Evolutionary conservation across 2,329 filamentous ascomycete species (phyloP).

Genomic region (Aspergillus neotritici): DNA sequence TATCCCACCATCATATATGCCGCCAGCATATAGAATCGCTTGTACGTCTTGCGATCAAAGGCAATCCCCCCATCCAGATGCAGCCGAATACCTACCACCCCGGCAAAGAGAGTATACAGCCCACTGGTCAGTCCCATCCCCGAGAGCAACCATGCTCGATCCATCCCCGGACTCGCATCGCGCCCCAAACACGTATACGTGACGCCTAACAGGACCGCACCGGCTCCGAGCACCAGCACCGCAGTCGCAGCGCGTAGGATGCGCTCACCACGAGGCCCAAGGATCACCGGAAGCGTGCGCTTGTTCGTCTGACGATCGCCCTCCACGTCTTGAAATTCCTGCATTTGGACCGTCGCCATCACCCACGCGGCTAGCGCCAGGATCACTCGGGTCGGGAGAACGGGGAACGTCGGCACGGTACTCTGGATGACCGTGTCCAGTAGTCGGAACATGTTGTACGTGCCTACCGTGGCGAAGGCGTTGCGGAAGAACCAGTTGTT

Average conservation of each 20-base stretch:
- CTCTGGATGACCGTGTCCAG: constrained; percentile 1
- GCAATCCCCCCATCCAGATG: neutral
- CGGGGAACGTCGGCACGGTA: neutral
- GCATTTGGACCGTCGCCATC: constrained; percentile 5
- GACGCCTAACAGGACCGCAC: neutral
- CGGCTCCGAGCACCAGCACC: neutral
- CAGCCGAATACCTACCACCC: neutral
- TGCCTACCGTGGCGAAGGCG: constrained; percentile 4
- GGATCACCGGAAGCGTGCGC: constrained; percentile 5
- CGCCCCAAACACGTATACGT: neutral
- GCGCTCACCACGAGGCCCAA: neutral
- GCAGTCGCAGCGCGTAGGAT: neutral
- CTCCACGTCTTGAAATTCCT: constrained; percentile 12
- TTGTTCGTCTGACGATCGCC: constrained; percentile 3
- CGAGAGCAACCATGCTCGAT: neutral
- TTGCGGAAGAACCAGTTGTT: constrained; percentile 9
- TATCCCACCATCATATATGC: constrained; percentile 6
- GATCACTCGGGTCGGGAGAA: neutral
- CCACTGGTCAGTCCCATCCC: neutral
- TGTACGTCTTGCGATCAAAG: constrained; percentile 5
- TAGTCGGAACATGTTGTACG: constrained; percentile 6
- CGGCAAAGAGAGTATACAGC: neutral
- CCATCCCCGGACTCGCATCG: neutral
- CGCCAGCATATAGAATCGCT: constrained; percentile 4
- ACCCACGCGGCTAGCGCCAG: constrained; percentile 2